Percentiles rank a stretch among this genome's conserved stretches.
These are phyloP conservation scores for Ascomycota sp. DNA, from an alignment of 2,329 filamentous ascomycete genomes.

Conservation along the genomic window DNA sequence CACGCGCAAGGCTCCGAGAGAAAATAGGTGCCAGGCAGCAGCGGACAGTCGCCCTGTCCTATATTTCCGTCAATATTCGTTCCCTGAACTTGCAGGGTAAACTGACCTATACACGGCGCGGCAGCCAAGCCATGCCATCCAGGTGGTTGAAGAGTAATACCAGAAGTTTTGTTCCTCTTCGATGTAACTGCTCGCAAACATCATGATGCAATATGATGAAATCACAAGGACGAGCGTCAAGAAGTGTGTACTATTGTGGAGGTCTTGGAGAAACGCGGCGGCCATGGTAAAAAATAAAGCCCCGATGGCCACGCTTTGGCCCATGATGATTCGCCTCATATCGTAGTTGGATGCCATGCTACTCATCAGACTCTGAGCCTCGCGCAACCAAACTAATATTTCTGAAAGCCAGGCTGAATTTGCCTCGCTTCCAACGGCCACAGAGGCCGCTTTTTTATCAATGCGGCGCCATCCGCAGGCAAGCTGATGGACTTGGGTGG, in stretches of 20 bases:
- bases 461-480: constrained; percentile 43
- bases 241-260: constrained; percentile 5
- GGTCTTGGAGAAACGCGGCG: constrained; percentile 3
- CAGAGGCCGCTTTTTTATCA: constrained; percentile 6
- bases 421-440: constrained; percentile 7
- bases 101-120: constrained; percentile 20
- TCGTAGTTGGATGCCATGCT: constrained; percentile 86
- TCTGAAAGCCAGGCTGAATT: constrained; percentile 18
- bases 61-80: constrained; percentile 1
- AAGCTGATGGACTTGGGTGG: constrained; percentile 28
- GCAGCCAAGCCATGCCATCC: constrained; percentile 33
- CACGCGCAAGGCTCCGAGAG: constrained; percentile 42
- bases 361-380: constrained; percentile 61
- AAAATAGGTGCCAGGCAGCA: constrained; percentile 14
- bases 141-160: constrained; percentile 70
- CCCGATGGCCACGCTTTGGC: constrained; percentile 15
- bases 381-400: constrained; percentile 39
- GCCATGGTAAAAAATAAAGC: constrained; percentile 8
- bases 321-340: constrained; percentile 34
- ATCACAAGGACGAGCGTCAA: constrained; percentile 28
- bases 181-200: constrained; percentile 95
- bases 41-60: constrained; percentile 10
- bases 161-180: constrained; percentile 98
- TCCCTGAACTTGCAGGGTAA: background rate
- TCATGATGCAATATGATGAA: constrained; percentile 55